Conservation (phyloP, 2,329 filamentous ascomycete species). For the Fusarium sororula region DNA sequence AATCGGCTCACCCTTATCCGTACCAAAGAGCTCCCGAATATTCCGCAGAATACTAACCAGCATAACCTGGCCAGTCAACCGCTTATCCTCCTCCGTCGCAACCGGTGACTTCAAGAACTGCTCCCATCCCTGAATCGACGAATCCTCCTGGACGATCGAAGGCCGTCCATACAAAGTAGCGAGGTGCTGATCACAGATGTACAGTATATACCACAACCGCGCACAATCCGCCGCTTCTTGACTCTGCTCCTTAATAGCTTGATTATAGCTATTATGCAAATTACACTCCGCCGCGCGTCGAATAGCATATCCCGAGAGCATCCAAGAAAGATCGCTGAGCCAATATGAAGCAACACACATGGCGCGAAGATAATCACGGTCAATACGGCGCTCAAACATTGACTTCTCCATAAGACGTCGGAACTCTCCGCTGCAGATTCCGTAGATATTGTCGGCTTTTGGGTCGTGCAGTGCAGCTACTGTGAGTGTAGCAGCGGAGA, state of each 20-base stretch:
- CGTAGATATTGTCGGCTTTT: conserved; percentile 61
- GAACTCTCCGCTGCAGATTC: conserved; percentile 65
- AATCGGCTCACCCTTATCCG: conserved; percentile 62
- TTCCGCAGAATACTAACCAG: conserved; percentile 66
- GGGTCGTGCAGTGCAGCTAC: conserved; percentile 68
- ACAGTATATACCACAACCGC: conserved; percentile 68
- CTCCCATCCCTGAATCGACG: conserved; percentile 66
- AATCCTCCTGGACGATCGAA: conserved; percentile 66
- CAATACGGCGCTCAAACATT: conserved; percentile 50
- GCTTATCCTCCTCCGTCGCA: conserved; percentile 63
- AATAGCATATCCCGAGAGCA: conserved; percentile 64
- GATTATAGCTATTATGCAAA: conserved; percentile 54
- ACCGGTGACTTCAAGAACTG: conserved; percentile 61
- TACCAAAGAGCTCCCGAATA: conserved; percentile 65
- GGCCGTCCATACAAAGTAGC: conserved; percentile 69
- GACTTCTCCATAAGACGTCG: conserved; percentile 62
- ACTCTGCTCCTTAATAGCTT: conserved; percentile 49
- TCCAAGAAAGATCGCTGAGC: conserved; percentile 71
- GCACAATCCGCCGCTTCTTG: conserved; percentile 61
- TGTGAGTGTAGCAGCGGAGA: conserved; percentile 65
- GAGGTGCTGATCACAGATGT: conserved; percentile 69
- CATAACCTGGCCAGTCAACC: conserved; percentile 67
- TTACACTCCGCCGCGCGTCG: conserved; percentile 59
- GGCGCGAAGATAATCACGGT: conserved; percentile 64
- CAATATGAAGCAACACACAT: conserved; percentile 71